Evolutionary conservation across 345 rosid genomes (phyloP), one percentile per base, ranked within the genome.

Genomic region (Salix udensis): DNA sequence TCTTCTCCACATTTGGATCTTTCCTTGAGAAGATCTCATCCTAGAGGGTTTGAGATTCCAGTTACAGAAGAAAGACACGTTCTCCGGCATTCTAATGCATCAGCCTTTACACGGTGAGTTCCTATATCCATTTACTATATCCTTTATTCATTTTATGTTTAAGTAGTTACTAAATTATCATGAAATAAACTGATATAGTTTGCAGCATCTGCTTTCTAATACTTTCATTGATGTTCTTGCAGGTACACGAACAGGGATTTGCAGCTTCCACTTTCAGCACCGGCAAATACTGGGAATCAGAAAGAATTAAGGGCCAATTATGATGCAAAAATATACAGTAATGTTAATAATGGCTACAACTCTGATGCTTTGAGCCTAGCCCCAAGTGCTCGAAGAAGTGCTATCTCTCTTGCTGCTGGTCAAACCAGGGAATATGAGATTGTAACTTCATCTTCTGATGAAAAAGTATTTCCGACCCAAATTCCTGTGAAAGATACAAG

Each of bases 51-150:
- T 4, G 92, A 87, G 78, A 82, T 81, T 81, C 88, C 82, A 62
- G 69, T 61, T 62, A 71, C 85, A 14, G 91, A 86, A 79, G 93
- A 88, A 75, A 82, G 77, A 68, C 86, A 83, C 18, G 79, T 80
- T 31, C 88, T 95, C 34, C 84, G 85, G 84, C 97, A 89, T 62
- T 92, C 97, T 58, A 84, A 84, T 88, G 89, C 93, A 84, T 95
- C 97, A 0, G 97, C 98, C 77, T 95, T 95, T 80, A 83, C 94
- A 6, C 83, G 91, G 97, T 89, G 77, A 83, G 92, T 79, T 67
- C 71, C 42, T 67, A 30, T 75, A 42, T 77, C 65, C 24, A 5
- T 21, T 73, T 48, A 37, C 21, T 44, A 5, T 53, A 12, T 40
- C 58, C n/a, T 68, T 21, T 6, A 46, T 19, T 77, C 10, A 23